These are phyloP conservation scores for Moricandia moricandioides DNA, from an alignment of 345 rosid species.

Conservation along the genomic window DNA sequence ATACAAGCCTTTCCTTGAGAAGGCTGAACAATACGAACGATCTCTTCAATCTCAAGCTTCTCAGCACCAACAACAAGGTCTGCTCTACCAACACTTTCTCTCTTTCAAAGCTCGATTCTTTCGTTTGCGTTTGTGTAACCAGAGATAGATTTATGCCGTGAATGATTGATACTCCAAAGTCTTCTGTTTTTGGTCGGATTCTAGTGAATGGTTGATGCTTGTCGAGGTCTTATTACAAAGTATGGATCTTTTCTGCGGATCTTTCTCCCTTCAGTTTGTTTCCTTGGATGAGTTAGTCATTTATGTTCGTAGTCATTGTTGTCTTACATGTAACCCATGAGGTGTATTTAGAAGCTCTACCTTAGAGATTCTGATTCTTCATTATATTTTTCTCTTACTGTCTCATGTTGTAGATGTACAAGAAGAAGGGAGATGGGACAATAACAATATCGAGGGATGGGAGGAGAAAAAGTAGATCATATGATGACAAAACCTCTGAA, in stretches of 20 bases:
- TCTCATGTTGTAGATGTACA: constrained; percentile 23
- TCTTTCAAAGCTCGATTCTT: background rate
- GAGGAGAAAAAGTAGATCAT: constrained; percentile 26
- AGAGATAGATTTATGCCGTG: background rate
- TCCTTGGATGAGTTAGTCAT: background rate
- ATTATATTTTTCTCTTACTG: background rate
- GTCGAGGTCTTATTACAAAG: background rate
- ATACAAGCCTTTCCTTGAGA: constrained; percentile 64
- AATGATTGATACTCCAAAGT: background rate
- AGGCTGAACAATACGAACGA: constrained; percentile 43
- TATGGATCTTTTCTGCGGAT: background rate
- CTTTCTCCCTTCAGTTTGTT: background rate
- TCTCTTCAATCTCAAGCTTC: constrained; percentile 22
- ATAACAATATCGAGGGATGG: constrained; percentile 25
- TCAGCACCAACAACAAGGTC: constrained; percentile 31
- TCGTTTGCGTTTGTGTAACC: background rate
- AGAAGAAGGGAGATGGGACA: constrained; percentile 32
- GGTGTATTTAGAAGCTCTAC: background rate
- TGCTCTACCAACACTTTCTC: background rate
- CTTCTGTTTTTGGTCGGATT: no score
- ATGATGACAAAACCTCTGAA: background rate
- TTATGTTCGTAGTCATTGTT: background rate
- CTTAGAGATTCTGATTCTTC: background rate
- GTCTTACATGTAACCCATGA: background rate
- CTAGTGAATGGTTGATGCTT: background rate